A percentile compares a stretch with the other conserved stretches of the same genome.
Conservation (phyloP, 768 basidiomycete genomes). For the Leccinum obscurum region DNA sequence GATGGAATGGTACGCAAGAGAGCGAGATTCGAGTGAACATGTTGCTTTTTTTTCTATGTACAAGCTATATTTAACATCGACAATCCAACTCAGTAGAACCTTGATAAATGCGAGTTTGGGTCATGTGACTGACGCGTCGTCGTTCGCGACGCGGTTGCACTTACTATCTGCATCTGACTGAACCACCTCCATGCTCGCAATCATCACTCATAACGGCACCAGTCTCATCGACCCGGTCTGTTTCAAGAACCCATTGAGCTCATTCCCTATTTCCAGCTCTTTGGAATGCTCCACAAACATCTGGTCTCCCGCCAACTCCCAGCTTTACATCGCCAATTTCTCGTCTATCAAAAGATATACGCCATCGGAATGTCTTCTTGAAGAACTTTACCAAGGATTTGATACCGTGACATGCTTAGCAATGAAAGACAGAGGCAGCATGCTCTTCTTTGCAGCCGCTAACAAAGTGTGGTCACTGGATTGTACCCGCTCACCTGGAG, state of each 20-base stretch:
- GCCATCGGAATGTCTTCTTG: conserved; percentile 43
- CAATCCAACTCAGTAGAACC: too few relatives aligned
- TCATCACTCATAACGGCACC: conserved; percentile 49
- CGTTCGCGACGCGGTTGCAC: conserved; percentile 15
- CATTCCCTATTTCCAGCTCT: conserved; percentile 39
- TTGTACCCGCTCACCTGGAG: conserved; percentile 37
- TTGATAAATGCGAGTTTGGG: neutral
- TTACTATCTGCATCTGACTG: neutral
- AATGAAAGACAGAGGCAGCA: conserved; percentile 36
- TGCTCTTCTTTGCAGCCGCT: conserved; percentile 48
- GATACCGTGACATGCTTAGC: conserved; percentile 32
- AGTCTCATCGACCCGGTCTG: conserved; percentile 45
- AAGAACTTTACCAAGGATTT: conserved; percentile 40
- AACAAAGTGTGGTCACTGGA: conserved; percentile 54
- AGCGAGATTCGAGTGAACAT: conserved; percentile 21
- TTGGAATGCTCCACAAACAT: conserved; percentile 28
- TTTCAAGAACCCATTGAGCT: conserved; percentile 47
- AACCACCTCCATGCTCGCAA: conserved; percentile 50
- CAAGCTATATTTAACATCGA: neutral
- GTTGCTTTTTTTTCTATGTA: neutral
- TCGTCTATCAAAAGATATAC: conserved; percentile 55
- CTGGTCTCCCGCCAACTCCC: conserved; percentile 60
- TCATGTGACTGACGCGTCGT: conserved; percentile 31
- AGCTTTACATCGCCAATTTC: conserved; percentile 53
- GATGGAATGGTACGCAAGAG: conserved; percentile 13